Percentiles rank a stretch among this genome's conserved stretches.
These are phyloP conservation scores for Boehmeria nivea DNA, from an alignment of 306 rosid genomes.

Conservation along the genomic window DNA sequence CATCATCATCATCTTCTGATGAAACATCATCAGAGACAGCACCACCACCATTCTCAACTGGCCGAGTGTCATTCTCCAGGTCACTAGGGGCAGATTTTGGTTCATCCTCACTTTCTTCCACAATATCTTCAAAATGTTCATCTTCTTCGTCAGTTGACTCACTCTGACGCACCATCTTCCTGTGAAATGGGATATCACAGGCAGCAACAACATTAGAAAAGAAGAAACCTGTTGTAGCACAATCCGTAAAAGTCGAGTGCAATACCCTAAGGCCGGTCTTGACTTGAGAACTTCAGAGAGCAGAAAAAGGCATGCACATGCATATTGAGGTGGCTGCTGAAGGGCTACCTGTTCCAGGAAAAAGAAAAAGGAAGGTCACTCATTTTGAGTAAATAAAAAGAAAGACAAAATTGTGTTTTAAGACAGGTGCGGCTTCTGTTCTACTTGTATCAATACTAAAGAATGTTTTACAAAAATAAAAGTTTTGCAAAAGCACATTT, in stretches of 20 bases:
- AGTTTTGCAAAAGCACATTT: background rate
- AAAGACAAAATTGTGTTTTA: too few species aligned
- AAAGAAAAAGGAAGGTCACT: background rate
- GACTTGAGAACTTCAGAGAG: conserved; percentile 93
- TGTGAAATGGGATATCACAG: conserved; percentile 11
- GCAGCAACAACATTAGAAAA: background rate
- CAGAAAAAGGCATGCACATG: conserved; percentile 93
- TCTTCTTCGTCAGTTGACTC: conserved; percentile 77
- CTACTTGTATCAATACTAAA: too few species aligned
- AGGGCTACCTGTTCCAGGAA: conserved; percentile 63
- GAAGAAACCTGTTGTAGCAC: background rate
- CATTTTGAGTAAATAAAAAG: conserved; percentile 19
- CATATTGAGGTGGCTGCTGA: conserved; percentile 92
- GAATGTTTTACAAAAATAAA: background rate
- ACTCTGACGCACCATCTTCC: conserved; percentile 73
- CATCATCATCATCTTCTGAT: conserved; percentile 55
- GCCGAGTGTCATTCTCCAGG: conserved; percentile 21
- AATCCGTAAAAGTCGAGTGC: background rate
- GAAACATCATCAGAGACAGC: conserved; percentile 43
- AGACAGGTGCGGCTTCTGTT: too few species aligned
- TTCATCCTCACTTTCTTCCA: conserved; percentile 50
- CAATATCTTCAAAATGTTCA: conserved; percentile 86
- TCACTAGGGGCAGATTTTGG: conserved; percentile 34
- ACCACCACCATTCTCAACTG: conserved; percentile 24
- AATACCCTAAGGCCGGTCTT: conserved; percentile 88